Conservation (phyloP, 2,329 filamentous ascomycete genomes). For the Venturia asperata region DNA sequence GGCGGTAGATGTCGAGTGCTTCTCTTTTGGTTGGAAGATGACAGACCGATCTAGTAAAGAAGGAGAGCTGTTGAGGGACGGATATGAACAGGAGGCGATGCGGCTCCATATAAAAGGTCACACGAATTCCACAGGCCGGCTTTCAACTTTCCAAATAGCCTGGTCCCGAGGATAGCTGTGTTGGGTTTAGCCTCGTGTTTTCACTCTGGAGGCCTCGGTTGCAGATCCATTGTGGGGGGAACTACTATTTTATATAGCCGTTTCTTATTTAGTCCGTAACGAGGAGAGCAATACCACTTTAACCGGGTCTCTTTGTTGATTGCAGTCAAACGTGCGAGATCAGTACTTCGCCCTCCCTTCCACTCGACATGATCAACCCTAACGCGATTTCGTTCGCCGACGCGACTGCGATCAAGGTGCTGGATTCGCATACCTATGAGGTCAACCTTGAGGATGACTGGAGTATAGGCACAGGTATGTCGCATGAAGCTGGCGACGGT, state of each 20-base stretch:
- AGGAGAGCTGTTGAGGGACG: too few species aligned
- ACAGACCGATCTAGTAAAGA: background rate
- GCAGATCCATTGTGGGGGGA: background rate
- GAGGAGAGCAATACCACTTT: background rate
- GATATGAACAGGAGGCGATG: background rate
- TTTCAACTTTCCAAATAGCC: background rate
- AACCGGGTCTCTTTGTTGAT: background rate
- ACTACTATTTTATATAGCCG: background rate
- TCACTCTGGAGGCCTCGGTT: background rate
- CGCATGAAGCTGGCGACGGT: background rate
- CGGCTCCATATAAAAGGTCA: background rate
- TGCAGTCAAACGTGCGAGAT: background rate
- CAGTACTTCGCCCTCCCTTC: too few species aligned
- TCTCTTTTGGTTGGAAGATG: background rate
- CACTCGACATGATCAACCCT: background rate
- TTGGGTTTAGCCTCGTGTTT: background rate
- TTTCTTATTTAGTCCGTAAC: background rate
- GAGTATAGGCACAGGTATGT: slow-evolving; percentile 57
- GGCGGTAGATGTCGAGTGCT: background rate
- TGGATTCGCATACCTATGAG: slow-evolving; percentile 52
- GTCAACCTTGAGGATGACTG: slow-evolving; percentile 51
- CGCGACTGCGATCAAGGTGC: slow-evolving; percentile 42
- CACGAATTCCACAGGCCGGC: background rate
- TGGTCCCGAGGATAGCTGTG: background rate
- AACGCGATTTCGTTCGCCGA: slow-evolving; percentile 36